A percentile compares a stretch with the other conserved stretches of the same genome.
Evolutionary conservation across 2,329 filamentous ascomycete genomes (phyloP).

Genomic region (Pyrenochaeta sp.): DNA sequence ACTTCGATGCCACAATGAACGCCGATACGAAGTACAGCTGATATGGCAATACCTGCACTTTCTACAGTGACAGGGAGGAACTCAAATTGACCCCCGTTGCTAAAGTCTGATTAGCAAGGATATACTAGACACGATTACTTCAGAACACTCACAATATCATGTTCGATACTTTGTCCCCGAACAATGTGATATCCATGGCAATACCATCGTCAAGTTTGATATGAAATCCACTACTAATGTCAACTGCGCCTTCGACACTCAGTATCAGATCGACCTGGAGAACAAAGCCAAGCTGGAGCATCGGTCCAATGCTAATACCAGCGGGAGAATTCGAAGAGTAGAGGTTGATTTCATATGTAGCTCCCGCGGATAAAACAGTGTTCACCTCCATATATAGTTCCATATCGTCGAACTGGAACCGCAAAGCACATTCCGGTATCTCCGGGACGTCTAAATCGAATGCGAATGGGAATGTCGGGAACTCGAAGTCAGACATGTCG

Average conservation of each 20-base stretch:
- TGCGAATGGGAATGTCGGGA: slow-evolving; percentile 23
- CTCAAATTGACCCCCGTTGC: slow-evolving; percentile 63
- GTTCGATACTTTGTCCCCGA: slow-evolving; percentile 58
- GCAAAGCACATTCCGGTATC: slow-evolving; percentile 55
- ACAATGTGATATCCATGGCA: slow-evolving; percentile 59
- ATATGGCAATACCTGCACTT: slow-evolving; percentile 56
- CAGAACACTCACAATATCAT: slow-evolving; percentile 58
- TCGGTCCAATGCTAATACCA: slow-evolving; percentile 52
- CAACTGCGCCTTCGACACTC: slow-evolving; percentile 56
- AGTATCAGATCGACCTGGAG: slow-evolving; percentile 64
- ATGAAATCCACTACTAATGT: slow-evolving; percentile 65
- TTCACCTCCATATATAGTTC: slow-evolving; percentile 63
- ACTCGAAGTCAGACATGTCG: slow-evolving; percentile 25
- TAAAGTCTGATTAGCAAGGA: slow-evolving; percentile 27
- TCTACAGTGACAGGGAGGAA: slow-evolving; percentile 64
- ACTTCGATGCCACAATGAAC: slow-evolving; percentile 53
- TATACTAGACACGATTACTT: background rate
- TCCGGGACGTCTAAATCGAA: slow-evolving; percentile 53
- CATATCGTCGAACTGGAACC: slow-evolving; percentile 60
- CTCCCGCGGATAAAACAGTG: slow-evolving; percentile 52
- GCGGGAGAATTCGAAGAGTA: slow-evolving; percentile 57
- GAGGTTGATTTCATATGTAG: slow-evolving; percentile 60
- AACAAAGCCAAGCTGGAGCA: slow-evolving; percentile 57
- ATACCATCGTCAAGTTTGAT: slow-evolving; percentile 63
- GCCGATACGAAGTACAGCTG: slow-evolving; percentile 59